These are phyloP conservation scores for Lactuca sativa DNA, from an alignment of 129 eudicot genomes.

Conservation along the genomic window DNA sequence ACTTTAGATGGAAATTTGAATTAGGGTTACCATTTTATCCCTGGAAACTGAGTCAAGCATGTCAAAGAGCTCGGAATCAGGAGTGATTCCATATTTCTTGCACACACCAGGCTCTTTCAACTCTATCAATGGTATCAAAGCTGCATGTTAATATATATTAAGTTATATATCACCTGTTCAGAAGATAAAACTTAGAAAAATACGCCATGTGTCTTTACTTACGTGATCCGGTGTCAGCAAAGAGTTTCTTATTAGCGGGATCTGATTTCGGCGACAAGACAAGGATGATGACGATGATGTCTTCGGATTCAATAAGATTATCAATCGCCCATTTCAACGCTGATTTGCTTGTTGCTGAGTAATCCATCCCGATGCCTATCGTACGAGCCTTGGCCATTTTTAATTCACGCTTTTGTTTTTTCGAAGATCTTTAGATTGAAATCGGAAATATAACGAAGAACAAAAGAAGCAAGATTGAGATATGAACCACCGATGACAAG, in stretches of 20 bases:
- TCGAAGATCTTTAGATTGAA: not conserved
- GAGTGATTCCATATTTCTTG: slow-evolving; percentile 60
- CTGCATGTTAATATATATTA: slow-evolving; percentile 29
- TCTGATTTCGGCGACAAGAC: slow-evolving; percentile 67
- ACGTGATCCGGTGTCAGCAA: slow-evolving; percentile 82
- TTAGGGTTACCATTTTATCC: slow-evolving; percentile 38
- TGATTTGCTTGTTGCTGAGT: slow-evolving; percentile 69
- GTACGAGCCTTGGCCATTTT: slow-evolving; percentile 56
- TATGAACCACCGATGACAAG: not conserved
- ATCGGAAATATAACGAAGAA: not conserved
- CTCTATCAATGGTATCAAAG: slow-evolving; percentile 74
- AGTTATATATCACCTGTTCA: no score
- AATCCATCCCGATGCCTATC: slow-evolving; percentile 73
- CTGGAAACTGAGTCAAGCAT: slow-evolving; percentile 53
- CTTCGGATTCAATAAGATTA: slow-evolving; percentile 56
- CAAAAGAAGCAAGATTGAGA: not conserved
- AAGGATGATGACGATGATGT: slow-evolving; percentile 48
- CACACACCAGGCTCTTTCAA: slow-evolving; percentile 54
- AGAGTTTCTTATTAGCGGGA: slow-evolving; percentile 66
- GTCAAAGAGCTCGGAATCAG: slow-evolving; percentile 69
- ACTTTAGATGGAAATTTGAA: not conserved
- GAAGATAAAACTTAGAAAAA: not conserved
- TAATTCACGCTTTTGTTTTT: not conserved
- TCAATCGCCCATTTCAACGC: slow-evolving; percentile 65
- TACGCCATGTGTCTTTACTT: slow-evolving; percentile 12